Percentiles rank a stretch among this genome's conserved stretches.
Evolutionary conservation across 176 grass and related monocot species (phyloP).

Genomic region (Oryza nivara): DNA sequence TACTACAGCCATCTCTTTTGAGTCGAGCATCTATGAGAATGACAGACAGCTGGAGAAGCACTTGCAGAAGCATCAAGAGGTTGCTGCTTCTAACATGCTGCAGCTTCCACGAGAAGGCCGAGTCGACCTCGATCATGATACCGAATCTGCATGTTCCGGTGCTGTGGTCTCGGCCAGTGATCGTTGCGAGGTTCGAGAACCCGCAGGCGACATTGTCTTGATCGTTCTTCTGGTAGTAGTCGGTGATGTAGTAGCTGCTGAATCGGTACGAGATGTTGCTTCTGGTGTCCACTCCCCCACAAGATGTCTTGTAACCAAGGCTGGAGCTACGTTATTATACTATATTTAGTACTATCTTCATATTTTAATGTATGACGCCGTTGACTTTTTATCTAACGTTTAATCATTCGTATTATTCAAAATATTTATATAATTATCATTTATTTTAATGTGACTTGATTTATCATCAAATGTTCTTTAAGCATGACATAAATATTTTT

Average conservation of each 20-base stretch:
- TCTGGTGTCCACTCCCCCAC: slow-evolving; percentile 62
- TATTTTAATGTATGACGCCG: too few relatives aligned
- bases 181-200: slow-evolving; percentile 71
- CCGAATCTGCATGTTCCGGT: slow-evolving; percentile 84
- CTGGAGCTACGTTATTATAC: slow-evolving; percentile 32
- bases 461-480: too few relatives aligned
- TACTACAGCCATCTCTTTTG: neutral
- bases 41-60: slow-evolving; percentile 51
- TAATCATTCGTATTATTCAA: too few relatives aligned
- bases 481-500: too few relatives aligned
- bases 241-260: slow-evolving; percentile 52
- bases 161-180: slow-evolving; percentile 75
- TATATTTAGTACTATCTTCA: too few relatives aligned
- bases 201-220: slow-evolving; percentile 93
- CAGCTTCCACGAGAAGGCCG: slow-evolving; percentile 59
- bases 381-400: too few relatives aligned
- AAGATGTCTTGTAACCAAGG: slow-evolving; percentile 89
- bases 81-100: slow-evolving; percentile 12
- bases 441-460: too few relatives aligned
- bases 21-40: slow-evolving; percentile 33
- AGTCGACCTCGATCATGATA: slow-evolving; percentile 84
- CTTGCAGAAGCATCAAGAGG: slow-evolving; percentile 40
- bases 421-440: too few relatives aligned
- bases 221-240: slow-evolving; percentile 86
- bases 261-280: slow-evolving; percentile 92